Conservation (phyloP, 768 basidiomycete genomes). For the Lyophyllum decastes region DNA sequence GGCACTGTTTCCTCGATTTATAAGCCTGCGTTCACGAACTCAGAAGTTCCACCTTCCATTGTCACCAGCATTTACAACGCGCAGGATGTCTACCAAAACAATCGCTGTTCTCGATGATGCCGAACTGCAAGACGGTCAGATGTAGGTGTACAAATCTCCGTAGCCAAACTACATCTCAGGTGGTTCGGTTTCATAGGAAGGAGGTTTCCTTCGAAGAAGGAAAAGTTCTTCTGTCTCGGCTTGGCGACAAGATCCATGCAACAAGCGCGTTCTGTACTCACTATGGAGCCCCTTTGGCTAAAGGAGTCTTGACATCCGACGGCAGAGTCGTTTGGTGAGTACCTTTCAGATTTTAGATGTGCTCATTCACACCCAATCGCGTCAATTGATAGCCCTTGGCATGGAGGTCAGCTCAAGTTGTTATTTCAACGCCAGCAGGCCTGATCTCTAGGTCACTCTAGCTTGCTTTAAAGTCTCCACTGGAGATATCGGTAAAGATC, state of each 20-base stretch:
- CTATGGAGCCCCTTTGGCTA: conserved; percentile 85
- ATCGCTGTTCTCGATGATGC: conserved; percentile 58
- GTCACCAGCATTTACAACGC: conserved; percentile 4
- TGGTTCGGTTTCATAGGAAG: conserved; percentile 53
- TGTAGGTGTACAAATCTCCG: conserved; percentile 34
- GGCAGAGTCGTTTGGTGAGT: conserved; percentile 79
- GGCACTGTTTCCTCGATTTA: conserved; percentile 2
- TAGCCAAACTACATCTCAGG: not conserved
- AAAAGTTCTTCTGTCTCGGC: conserved; percentile 75
- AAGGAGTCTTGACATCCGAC: conserved; percentile 78
- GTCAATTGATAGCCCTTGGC: conserved; percentile 68
- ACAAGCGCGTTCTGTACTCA: conserved; percentile 89
- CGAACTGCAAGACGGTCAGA: conserved; percentile 67
- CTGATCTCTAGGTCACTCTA: conserved; percentile 23
- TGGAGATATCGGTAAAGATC: conserved; percentile 69
- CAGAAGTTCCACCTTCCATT: not conserved
- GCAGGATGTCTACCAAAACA: conserved; percentile 49
- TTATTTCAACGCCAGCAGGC: not conserved
- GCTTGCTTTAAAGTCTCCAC: conserved; percentile 89
- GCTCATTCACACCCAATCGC: not conserved
- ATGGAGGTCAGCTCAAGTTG: conserved; percentile 57
- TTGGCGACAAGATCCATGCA: conserved; percentile 75
- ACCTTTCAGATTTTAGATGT: not conserved
- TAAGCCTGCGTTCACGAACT: conserved; percentile 7
- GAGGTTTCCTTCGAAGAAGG: conserved; percentile 77